Conservation (phyloP, 176 grass and related monocot species). For the Aegilops sharonensis region DNA sequence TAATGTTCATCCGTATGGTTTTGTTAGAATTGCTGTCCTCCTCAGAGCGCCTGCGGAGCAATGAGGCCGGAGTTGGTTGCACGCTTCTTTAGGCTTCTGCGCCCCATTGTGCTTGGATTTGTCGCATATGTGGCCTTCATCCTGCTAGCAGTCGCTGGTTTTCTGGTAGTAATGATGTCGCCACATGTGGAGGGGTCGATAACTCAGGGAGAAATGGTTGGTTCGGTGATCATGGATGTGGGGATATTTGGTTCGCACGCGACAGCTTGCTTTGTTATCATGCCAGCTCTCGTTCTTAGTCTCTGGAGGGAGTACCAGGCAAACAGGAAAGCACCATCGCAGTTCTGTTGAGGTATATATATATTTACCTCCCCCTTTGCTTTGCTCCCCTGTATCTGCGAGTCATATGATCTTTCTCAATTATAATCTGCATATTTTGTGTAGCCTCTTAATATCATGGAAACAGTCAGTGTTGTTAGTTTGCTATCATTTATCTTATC, state of each 20-base stretch:
- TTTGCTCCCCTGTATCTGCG: not conserved
- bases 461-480: not conserved
- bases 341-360: not conserved
- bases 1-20: not conserved
- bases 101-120: fast-evolving
- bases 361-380: no score
- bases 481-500: not conserved
- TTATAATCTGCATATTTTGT: not conserved
- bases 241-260: not conserved
- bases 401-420: not conserved
- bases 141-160: not conserved
- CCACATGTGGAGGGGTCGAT: not conserved
- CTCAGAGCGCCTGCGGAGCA: not conserved
- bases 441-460: not conserved
- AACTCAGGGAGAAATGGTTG: not conserved
- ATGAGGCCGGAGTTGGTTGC: not conserved
- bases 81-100: no score
- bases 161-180: not conserved
- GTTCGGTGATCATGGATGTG: not conserved
- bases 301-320: not conserved
- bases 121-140: not conserved
- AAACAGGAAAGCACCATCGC: not conserved
- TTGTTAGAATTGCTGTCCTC: not conserved
- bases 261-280: not conserved
- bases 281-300: not conserved